Percentiles rank a stretch among this genome's conserved stretches.
Conservation (phyloP, 179 eudicot genomes). For the Spinacia oleracea region DNA sequence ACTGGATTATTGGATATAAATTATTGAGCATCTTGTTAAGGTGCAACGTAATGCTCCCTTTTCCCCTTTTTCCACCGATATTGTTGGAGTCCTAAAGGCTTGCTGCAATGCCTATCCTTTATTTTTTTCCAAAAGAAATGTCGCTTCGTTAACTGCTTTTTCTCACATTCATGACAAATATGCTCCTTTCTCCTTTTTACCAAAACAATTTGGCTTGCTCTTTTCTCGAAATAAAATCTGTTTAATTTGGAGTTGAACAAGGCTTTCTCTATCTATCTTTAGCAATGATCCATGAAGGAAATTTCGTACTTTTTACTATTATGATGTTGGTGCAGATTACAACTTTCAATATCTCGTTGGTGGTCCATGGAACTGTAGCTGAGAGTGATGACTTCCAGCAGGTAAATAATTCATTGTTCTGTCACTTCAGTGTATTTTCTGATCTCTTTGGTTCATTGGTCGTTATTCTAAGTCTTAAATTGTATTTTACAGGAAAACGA, state of each 20-base stretch:
- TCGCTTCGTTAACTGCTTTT: neutral
- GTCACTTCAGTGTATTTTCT: neutral
- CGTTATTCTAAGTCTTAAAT: too few relatives aligned
- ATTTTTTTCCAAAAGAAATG: neutral
- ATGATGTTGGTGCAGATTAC: conserved; percentile 58
- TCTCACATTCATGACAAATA: too few relatives aligned
- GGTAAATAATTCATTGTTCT: conserved; percentile 36
- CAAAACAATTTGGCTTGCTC: too few relatives aligned
- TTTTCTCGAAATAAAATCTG: neutral
- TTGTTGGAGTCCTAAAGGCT: neutral
- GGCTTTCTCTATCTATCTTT: neutral
- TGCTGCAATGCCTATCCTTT: neutral
- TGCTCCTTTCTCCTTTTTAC: neutral
- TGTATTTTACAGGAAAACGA: conserved; percentile 56
- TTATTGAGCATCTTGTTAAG: neutral
- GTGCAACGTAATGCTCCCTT: neutral
- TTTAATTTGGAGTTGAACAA: neutral
- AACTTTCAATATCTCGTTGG: conserved; percentile 89
- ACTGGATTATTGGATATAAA: neutral
- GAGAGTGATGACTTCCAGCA: conserved; percentile 75
- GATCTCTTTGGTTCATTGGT: neutral
- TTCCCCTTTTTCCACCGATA: neutral
- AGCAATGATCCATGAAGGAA: neutral
- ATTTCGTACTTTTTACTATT: conserved; percentile 7
- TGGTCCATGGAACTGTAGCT: conserved; percentile 88